Conservation (phyloP, 768 basidiomycete genomes). For the Dioszegia aurantiaca region DNA sequence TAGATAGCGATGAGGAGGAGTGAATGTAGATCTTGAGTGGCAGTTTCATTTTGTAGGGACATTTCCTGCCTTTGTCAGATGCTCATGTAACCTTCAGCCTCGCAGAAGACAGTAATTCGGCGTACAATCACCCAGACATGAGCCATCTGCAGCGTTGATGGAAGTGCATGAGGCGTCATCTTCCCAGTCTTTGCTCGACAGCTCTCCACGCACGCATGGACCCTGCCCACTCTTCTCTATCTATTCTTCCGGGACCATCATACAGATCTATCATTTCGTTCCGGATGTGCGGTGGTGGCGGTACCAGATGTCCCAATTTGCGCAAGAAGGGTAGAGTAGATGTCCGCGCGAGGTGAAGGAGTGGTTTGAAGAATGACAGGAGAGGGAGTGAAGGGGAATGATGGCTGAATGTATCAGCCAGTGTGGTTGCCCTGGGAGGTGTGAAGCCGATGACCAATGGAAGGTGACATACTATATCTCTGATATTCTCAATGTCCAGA, state of each 20-base stretch:
- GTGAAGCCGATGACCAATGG: too few species aligned
- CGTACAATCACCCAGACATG: too few species aligned
- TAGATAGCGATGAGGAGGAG: slow-evolving; percentile 19
- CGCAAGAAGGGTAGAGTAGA: slow-evolving; percentile 30
- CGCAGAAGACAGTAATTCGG: too few species aligned
- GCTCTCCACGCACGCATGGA: slow-evolving; percentile 35
- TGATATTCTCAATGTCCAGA: slow-evolving; percentile 41
- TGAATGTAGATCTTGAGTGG: background rate
- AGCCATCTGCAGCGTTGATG: too few species aligned
- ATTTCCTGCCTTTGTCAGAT: background rate
- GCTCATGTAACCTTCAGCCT: too few species aligned
- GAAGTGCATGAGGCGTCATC: too few species aligned
- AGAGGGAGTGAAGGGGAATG: slow-evolving; percentile 29
- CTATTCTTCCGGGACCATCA: slow-evolving; percentile 14
- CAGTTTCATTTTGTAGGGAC: background rate
- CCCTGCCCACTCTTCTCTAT: slow-evolving; percentile 40
- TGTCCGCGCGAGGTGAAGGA: slow-evolving; percentile 22
- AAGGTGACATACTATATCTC: slow-evolving; percentile 42
- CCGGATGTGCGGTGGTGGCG: slow-evolving; percentile 10
- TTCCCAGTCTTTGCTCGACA: slow-evolving; percentile 27
- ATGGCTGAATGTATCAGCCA: slow-evolving; percentile 17
- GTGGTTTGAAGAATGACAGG: slow-evolving; percentile 12
- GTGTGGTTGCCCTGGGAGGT: background rate
- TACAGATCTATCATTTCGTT: slow-evolving; percentile 15
- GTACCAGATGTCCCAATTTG: slow-evolving; percentile 22